A percentile compares a stretch with the other conserved stretches of the same genome.
phyloP scores from a whole-genome alignment of 1,139 yeast species.

The Blastobotrys ciferrii region DNA sequence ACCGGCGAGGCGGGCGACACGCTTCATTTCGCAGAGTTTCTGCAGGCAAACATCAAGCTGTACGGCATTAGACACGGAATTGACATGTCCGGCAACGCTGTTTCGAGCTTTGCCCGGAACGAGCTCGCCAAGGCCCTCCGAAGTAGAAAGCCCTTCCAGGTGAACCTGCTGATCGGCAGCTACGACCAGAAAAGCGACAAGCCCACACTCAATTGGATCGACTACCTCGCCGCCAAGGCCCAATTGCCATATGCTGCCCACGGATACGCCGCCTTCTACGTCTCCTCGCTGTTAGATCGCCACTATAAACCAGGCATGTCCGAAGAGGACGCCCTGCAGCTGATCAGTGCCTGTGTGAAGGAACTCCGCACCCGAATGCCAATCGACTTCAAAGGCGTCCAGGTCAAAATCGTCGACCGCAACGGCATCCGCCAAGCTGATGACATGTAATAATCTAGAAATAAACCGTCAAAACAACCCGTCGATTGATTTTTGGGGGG shows the following conservation, averaged over 20 bases:
- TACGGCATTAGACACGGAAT: conserved; percentile 82
- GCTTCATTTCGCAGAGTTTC: conserved; percentile 88
- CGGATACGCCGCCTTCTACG: conserved; percentile 94
- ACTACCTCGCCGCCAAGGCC: conserved; percentile 88
- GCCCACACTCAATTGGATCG: conserved; percentile 85
- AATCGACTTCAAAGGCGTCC: conserved; percentile 89
- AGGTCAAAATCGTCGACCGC: conserved; percentile 71
- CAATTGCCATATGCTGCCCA: conserved; percentile 95
- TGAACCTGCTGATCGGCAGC: conserved; percentile 84
- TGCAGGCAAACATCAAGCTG: conserved; percentile 88
- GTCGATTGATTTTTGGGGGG: no score
- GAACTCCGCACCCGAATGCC: conserved; percentile 92
- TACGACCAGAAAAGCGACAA: conserved; percentile 59
- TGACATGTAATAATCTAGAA: conserved; percentile 19
- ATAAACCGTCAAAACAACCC: no score
- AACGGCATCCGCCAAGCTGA: conserved; percentile 49
- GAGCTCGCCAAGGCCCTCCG: conserved; percentile 85
- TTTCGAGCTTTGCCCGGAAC: conserved; percentile 84
- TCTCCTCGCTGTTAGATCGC: conserved; percentile 84
- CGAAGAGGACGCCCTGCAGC: conserved; percentile 72
- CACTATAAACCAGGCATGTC: conserved; percentile 81
- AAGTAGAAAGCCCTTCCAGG: conserved; percentile 93
- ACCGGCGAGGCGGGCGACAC: conserved; percentile 98
- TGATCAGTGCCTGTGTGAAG: conserved; percentile 68
- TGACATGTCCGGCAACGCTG: conserved; percentile 68